Percentiles rank a stretch among this genome's conserved stretches.
These are phyloP conservation scores for Xerocomellus dryophilus DNA, from an alignment of 768 basidiomycete genomes.

Conservation along the genomic window DNA sequence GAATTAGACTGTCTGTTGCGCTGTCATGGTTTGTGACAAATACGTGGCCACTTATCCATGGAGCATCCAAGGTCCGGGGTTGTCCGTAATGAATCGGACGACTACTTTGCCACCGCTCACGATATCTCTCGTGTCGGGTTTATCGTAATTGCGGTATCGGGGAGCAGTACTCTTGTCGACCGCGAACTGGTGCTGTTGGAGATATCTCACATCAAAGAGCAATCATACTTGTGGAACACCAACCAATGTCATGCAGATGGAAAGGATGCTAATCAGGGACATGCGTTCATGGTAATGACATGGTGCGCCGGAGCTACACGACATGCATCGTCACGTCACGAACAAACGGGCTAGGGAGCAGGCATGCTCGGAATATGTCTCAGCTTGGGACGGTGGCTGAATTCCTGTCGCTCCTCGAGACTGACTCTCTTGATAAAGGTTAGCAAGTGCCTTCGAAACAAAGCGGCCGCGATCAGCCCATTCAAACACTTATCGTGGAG, in stretches of 20 bases:
- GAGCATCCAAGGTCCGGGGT: slow-evolving; percentile 59
- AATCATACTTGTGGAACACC: background rate
- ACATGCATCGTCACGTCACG: too few relatives aligned
- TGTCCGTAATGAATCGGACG: slow-evolving; percentile 64
- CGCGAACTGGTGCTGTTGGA: slow-evolving; percentile 37
- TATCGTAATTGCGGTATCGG: slow-evolving; percentile 36
- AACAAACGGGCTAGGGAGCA: too few relatives aligned
- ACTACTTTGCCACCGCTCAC: slow-evolving; percentile 45
- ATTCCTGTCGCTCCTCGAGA: too few relatives aligned
- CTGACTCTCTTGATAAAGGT: too few relatives aligned
- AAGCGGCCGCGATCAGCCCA: too few relatives aligned
- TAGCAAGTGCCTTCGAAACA: too few relatives aligned
- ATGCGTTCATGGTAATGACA: background rate
- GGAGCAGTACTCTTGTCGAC: slow-evolving; percentile 42
- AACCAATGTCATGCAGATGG: slow-evolving; percentile 19
- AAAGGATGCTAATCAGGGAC: slow-evolving; percentile 16
- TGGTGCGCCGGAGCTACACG: background rate
- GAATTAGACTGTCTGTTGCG: background rate
- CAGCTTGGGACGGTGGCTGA: too few relatives aligned
- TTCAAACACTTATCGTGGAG: too few relatives aligned
- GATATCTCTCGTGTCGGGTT: slow-evolving; percentile 54
- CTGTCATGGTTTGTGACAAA: too few relatives aligned
- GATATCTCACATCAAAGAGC: background rate
- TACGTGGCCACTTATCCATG: slow-evolving; percentile 30
- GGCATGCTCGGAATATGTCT: too few relatives aligned